Evolutionary conservation across 371 early-diverging fungal species (phyloP), one percentile per base, ranked within the genome.

Genomic region (Rhizopus sp.): DNA sequence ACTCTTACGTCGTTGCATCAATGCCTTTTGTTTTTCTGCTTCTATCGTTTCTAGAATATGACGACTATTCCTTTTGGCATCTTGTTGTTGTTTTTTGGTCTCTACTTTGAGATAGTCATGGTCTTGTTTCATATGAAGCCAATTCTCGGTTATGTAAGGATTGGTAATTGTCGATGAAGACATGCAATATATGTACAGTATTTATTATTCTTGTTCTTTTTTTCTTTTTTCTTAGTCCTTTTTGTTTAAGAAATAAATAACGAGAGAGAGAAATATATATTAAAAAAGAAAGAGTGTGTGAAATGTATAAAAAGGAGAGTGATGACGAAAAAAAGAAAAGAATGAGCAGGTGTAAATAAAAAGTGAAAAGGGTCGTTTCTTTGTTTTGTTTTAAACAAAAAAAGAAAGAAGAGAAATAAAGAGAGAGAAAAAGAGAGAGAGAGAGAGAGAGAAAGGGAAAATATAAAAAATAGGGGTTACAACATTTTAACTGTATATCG

Each of bases 161-260:
- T 70, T 70, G 40, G 70, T 61, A 53, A 76, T 57, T 50, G 77
- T 73, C 60, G 77, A 68, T 54, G 73, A 76, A 52, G 77, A 72
- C 77, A 76, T 76, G 63, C 66, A 60, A 48, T 52, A 48, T 57
- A 46, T 46, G 29, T 46, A 46, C 46, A 46, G 29, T 23, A 23
- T 23, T 23, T 23, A 23, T 23, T 23, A 23, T 23, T 23, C 23
- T 23, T 23, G 2, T 23, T 23, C 23, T 23, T 23, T 23, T 23
- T 23, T 23, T 23, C 23, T 23, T 23, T 23, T 23, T 23, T 23
- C 23, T 23, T 23, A 23, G 23, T 23, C 23, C 23, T 23, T 23
- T 23, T 23, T 23, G 23, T 23, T 23, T 23, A 23, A 23, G 23
- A 23, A 23, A 23, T 23, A 23, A 23, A 23, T 23, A 29, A 42